Evolutionary conservation across 148 eudicot species (phyloP).

Genomic region (Fagopyrum homotropicum): DNA sequence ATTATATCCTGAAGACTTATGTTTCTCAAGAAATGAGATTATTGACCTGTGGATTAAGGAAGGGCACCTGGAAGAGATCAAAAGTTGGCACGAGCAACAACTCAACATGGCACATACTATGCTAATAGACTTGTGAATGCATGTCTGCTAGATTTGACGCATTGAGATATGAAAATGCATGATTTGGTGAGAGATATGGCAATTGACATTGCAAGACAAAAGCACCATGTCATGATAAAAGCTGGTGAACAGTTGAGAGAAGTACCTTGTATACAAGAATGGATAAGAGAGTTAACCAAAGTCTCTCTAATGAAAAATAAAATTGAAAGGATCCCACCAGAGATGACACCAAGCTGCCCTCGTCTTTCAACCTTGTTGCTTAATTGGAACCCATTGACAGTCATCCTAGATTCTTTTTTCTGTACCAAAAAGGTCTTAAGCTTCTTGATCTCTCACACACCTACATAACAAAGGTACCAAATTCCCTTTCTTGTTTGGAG

Average conservation of each 20-base stretch:
- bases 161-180: not conserved
- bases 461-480: too few relatives aligned
- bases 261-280: too few relatives aligned
- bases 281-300: too few relatives aligned
- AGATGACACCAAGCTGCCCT: conserved; percentile 9
- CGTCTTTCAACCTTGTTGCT: not conserved
- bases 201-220: too few relatives aligned
- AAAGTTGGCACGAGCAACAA: conserved; percentile 11
- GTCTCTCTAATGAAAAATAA: too few relatives aligned
- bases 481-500: too few relatives aligned
- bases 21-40: not conserved
- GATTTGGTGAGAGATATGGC: too few relatives aligned
- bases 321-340: conserved; percentile 2
- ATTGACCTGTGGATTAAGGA: conserved; percentile 14
- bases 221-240: not conserved
- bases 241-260: too few relatives aligned
- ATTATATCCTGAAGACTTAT: conserved; percentile 21
- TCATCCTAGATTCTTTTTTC: not conserved
- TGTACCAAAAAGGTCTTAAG: not conserved
- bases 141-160: conserved; percentile 16
- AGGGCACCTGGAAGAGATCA: conserved; percentile 11
- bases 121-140: conserved; percentile 15
- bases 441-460: not conserved
- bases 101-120: conserved; percentile 15
- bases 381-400: not conserved